Percentiles rank a stretch among this genome's conserved stretches.
Conservation (phyloP, 108 stramenopile genomes). For the Skeletonema marinoi region DNA sequence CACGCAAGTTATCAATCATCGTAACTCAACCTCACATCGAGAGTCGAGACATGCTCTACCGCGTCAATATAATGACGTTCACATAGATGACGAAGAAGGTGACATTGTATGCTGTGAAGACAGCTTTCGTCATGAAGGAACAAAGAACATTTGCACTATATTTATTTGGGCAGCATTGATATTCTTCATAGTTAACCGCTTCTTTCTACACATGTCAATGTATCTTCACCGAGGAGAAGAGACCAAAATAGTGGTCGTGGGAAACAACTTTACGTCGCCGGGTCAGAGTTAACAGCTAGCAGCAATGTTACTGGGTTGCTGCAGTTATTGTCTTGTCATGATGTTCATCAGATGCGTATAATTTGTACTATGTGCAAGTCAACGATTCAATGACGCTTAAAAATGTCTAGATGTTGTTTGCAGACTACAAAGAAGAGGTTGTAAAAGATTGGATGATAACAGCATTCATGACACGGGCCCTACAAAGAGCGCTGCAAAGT, state of each 20-base stretch:
- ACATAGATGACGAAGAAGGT: conserved; percentile 25
- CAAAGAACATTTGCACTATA: conserved; percentile 46
- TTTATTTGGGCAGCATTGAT: conserved; percentile 34
- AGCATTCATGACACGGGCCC: too few relatives aligned
- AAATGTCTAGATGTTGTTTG: too few relatives aligned
- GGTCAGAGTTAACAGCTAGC: too few relatives aligned
- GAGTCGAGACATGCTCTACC: not conserved
- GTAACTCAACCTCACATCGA: not conserved
- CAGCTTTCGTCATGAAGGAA: conserved; percentile 26
- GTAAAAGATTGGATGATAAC: too few relatives aligned
- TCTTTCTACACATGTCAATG: conserved; percentile 34
- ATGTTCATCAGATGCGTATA: too few relatives aligned
- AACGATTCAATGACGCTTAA: too few relatives aligned
- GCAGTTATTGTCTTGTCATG: too few relatives aligned
- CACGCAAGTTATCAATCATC: not conserved
- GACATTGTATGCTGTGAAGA: conserved; percentile 36
- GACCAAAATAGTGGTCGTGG: not conserved
- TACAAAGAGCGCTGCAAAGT: too few relatives aligned
- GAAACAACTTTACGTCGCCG: not conserved
- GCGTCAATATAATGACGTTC: not conserved
- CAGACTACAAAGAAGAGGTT: too few relatives aligned
- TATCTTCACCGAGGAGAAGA: conserved; percentile 9
- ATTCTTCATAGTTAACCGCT: conserved; percentile 33
- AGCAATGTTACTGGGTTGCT: too few relatives aligned
- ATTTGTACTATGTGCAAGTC: too few relatives aligned